Evolutionary conservation across 371 early-diverging fungal genomes (phyloP).

Genomic region (Quaeritorhiza haematococci): DNA sequence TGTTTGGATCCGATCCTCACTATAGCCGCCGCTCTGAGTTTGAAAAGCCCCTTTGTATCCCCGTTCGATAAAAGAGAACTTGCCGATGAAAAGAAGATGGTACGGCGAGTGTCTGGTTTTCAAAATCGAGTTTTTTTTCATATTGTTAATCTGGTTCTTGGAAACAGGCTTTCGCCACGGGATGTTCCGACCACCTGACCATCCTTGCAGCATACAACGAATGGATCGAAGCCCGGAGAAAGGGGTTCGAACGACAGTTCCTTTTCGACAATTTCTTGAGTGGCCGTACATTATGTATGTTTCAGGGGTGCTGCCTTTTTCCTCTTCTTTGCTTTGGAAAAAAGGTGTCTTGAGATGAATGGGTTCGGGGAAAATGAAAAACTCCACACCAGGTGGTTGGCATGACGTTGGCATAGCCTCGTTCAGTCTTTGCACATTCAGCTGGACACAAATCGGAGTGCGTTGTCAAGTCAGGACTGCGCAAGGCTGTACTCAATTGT

Average conservation of each 20-base stretch:
- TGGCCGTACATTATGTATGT: conserved; percentile 24
- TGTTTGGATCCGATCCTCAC: conserved; percentile 79
- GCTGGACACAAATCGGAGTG: too few species aligned
- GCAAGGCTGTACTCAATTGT: too few species aligned
- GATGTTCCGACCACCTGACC: conserved; percentile 72
- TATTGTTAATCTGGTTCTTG: too few species aligned
- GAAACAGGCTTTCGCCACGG: conserved; percentile 32
- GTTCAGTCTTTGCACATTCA: too few species aligned
- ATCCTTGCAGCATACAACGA: conserved; percentile 66
- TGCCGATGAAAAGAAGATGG: conserved; percentile 42
- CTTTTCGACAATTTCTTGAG: conserved; percentile 31
- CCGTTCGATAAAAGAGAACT: conserved; percentile 65
- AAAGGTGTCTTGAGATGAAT: not conserved
- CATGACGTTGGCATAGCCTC: too few species aligned
- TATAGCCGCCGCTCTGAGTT: conserved; percentile 72
- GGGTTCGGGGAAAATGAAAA: not conserved
- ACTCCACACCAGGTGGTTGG: too few species aligned
- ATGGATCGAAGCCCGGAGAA: conserved; percentile 50
- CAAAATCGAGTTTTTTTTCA: not conserved
- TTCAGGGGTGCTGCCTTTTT: too few species aligned
- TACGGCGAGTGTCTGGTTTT: conserved; percentile 7
- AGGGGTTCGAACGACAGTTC: conserved; percentile 37
- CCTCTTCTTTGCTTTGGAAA: too few species aligned
- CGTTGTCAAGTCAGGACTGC: too few species aligned
- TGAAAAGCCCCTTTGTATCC: conserved; percentile 66